Evolutionary conservation across 192 early-diverging fungal species (phyloP).

Genomic region (Pecoramyces ruminantium): DNA sequence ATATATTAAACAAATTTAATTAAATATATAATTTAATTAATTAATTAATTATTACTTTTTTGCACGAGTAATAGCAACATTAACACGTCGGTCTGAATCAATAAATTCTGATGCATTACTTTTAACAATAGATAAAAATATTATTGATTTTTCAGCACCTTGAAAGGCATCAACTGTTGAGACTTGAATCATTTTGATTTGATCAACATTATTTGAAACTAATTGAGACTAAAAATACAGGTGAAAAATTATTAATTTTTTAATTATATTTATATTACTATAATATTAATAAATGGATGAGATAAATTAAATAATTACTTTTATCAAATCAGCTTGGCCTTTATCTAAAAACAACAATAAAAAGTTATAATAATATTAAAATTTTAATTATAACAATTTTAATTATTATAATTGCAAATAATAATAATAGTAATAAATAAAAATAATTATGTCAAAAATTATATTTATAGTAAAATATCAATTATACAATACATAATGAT

Average conservation of each 20-base stretch:
- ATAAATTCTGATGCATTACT: constrained; percentile 38
- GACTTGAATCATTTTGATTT: constrained; percentile 11
- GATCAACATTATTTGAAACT: not conserved
- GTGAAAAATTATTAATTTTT: too few species aligned
- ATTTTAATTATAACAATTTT: too few species aligned
- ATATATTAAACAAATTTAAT: too few species aligned
- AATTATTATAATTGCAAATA: too few species aligned
- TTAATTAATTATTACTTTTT: constrained; percentile 22
- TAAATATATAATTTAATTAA: too few species aligned
- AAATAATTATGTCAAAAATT: too few species aligned
- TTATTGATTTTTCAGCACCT: constrained; percentile 62
- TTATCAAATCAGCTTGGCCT: constrained; percentile 32
- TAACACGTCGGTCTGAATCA: constrained; percentile 45
- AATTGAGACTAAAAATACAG: not conserved
- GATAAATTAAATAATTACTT: not conserved
- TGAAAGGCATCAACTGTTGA: constrained; percentile 41
- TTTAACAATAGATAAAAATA: constrained; percentile 48
- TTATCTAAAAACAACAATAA: too few species aligned
- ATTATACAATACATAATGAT: constrained; percentile 51
- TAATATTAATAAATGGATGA: too few species aligned
- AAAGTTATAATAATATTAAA: too few species aligned
- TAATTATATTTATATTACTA: too few species aligned
- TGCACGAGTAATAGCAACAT: constrained; percentile 57
- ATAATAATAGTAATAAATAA: too few species aligned
- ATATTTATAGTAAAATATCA: too few species aligned